Evolutionary conservation across 164 flowering plant species (phyloP).

Genomic region (Kingdonia uniflora): DNA sequence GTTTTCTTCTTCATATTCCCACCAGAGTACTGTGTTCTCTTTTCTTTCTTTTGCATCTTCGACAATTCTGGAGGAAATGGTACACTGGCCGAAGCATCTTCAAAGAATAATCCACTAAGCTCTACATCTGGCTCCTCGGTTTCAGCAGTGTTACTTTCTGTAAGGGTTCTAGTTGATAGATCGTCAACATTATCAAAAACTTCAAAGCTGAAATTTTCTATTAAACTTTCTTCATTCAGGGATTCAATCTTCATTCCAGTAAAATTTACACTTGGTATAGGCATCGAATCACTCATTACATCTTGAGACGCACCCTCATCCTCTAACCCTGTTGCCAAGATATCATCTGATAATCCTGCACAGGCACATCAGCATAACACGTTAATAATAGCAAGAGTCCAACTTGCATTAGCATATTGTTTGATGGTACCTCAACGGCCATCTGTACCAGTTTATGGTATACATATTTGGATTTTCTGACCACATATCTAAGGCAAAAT

Average conservation of each 20-base stretch:
- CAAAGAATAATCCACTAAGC: slow-evolving; percentile 51
- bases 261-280: slow-evolving; percentile 11
- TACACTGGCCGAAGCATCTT: slow-evolving; percentile 31
- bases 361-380: slow-evolving; percentile 5
- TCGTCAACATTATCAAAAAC: slow-evolving; percentile 8
- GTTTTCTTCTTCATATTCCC: slow-evolving; percentile 42
- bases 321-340: slow-evolving; percentile 30
- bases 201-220: slow-evolving; percentile 15
- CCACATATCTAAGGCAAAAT: too few relatives aligned
- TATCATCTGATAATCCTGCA: slow-evolving; percentile 65
- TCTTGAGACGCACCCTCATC: slow-evolving; percentile 23
- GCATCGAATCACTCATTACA: too few relatives aligned
- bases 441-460: too few relatives aligned
- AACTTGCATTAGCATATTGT: too few relatives aligned
- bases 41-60: slow-evolving; percentile 51
- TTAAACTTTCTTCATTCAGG: slow-evolving; percentile 13
- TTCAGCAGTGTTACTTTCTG: slow-evolving; percentile 19
- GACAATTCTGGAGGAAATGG: slow-evolving; percentile 35
- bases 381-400: too few relatives aligned
- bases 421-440: too few relatives aligned
- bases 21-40: slow-evolving; percentile 28
- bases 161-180: slow-evolving; percentile 13
- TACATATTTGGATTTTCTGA: too few relatives aligned
- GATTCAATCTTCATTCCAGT: slow-evolving; percentile 12
- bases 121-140: slow-evolving; percentile 45